Evolutionary conservation across 441 rosid genomes (phyloP).

Genomic region (Lepidium campestre): DNA sequence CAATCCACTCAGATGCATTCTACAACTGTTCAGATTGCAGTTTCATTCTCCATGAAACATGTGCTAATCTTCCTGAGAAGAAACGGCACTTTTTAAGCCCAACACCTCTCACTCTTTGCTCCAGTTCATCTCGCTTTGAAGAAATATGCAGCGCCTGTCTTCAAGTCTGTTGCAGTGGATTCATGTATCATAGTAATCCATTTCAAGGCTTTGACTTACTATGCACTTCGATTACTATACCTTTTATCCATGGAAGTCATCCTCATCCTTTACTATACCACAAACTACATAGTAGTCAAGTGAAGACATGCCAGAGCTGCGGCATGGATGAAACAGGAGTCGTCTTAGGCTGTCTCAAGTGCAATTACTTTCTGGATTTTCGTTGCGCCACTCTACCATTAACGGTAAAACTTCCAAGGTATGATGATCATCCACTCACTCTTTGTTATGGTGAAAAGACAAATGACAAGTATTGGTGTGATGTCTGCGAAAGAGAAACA

Average conservation of each 20-base stretch:
- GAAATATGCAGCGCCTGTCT: too few species aligned
- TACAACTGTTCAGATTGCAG: background rate
- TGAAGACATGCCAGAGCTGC: background rate
- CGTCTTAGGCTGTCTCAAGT: background rate
- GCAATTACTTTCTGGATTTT: background rate
- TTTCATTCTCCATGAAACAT: background rate
- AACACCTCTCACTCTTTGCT: background rate
- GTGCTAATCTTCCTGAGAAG: slow-evolving; percentile 1
- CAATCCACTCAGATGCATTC: background rate
- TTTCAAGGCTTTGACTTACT: background rate
- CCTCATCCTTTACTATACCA: background rate
- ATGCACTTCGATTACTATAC: background rate
- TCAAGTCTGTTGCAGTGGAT: background rate
- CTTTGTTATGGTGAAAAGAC: slow-evolving; percentile 11
- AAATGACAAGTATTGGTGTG: background rate
- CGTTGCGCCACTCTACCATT: background rate
- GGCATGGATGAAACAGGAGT: too few species aligned
- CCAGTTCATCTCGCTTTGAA: too few species aligned
- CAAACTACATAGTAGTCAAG: background rate
- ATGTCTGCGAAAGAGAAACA: background rate
- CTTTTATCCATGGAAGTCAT: slow-evolving; percentile 10
- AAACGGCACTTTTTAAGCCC: background rate
- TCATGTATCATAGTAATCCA: background rate
- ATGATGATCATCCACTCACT: slow-evolving; percentile 1
- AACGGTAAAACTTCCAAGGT: background rate